phyloP scores from a whole-genome alignment of 306 rosid species.

The Begonia masoniana region DNA sequence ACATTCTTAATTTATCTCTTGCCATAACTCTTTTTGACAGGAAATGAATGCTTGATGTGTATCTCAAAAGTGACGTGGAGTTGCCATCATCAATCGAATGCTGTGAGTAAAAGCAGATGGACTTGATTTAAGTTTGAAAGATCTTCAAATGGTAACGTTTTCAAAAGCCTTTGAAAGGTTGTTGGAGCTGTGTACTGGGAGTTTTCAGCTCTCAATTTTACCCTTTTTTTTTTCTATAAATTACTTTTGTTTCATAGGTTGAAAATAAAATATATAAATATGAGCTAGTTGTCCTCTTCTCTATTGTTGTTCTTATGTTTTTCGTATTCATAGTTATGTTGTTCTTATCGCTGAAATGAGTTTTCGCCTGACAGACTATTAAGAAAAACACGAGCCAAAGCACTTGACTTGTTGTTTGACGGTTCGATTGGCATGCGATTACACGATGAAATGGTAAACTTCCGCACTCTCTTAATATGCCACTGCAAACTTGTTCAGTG shows the following conservation, averaged over 20 bases:
- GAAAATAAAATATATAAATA: conserved; percentile 16
- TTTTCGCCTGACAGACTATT: conserved; percentile 9
- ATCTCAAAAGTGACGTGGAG: no score
- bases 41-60: conserved; percentile 25
- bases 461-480: no score
- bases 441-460: conserved; percentile 4
- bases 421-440: conserved; percentile 3
- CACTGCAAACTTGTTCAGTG: no score
- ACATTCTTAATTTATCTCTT: no score
- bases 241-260: conserved; percentile 5
- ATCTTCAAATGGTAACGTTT: conserved; percentile 15
- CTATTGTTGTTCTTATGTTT: not conserved
- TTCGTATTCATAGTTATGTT: not conserved
- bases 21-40: conserved; percentile 23
- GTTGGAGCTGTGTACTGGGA: conserved; percentile 20
- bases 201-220: conserved; percentile 9
- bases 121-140: conserved; percentile 23
- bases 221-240: not conserved
- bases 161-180: conserved; percentile 23
- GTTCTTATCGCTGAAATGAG: conserved; percentile 2
- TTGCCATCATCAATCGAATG: not conserved
- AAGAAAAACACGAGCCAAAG: conserved; percentile 9
- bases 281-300: conserved; percentile 10
- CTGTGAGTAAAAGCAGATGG: not conserved
- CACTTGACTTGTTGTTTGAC: not conserved